phyloP scores from a whole-genome alignment of 2,329 filamentous ascomycete genomes.

The Colletotrichum zoysiae region DNA sequence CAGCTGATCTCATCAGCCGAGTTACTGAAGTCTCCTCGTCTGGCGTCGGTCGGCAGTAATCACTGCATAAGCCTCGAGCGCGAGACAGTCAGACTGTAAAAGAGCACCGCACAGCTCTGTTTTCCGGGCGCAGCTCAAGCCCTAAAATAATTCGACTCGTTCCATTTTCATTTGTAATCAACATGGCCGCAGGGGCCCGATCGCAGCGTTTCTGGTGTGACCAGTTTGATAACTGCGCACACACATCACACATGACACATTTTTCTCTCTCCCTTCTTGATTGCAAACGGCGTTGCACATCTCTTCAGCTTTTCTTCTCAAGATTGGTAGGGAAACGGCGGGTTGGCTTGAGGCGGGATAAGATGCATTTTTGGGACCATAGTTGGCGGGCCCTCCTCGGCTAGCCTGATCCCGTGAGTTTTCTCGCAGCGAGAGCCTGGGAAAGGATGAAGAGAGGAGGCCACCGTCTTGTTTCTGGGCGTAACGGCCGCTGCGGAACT shows the following conservation, averaged over 20 bases:
- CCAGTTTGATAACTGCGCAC: conserved; percentile 26
- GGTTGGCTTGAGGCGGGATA: conserved; percentile 37
- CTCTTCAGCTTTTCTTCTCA: conserved; percentile 38
- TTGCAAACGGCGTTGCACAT: conserved; percentile 38
- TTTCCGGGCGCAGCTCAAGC: conserved; percentile 18
- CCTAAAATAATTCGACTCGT: conserved; percentile 27
- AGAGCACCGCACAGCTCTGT: conserved; percentile 27
- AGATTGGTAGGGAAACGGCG: conserved; percentile 40
- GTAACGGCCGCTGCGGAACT: conserved; percentile 38
- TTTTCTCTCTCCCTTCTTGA: conserved; percentile 20
- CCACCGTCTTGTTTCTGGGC: conserved; percentile 37
- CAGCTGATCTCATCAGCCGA: conserved; percentile 33
- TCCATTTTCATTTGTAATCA: conserved; percentile 35
- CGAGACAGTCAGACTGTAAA: conserved; percentile 26
- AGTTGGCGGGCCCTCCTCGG: conserved; percentile 27
- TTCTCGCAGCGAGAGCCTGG: neutral
- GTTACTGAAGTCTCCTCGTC: conserved; percentile 18
- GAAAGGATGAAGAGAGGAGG: neutral
- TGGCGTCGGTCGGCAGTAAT: conserved; percentile 4
- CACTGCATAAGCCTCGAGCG: conserved; percentile 17
- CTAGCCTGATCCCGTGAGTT: conserved; percentile 6
- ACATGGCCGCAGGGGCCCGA: conserved; percentile 27
- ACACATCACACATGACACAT: conserved; percentile 15
- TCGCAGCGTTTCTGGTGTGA: conserved; percentile 30
- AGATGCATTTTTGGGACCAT: conserved; percentile 41